Conservation (phyloP, 1,139 yeast species). For the Zygosaccharomyces pseudobailii region DNA sequence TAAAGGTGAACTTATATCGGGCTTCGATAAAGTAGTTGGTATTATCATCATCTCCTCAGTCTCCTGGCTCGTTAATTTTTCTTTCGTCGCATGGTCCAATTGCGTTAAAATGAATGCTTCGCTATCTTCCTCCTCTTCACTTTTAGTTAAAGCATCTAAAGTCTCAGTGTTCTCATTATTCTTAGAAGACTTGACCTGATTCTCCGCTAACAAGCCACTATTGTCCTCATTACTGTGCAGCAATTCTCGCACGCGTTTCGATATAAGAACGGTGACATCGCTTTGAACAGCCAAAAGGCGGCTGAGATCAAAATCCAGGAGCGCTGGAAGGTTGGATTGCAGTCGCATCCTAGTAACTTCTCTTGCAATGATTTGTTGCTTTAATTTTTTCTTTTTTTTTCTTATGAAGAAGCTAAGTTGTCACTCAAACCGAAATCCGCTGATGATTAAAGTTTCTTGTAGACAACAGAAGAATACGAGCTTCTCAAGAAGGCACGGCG, state of each 20-base stretch:
- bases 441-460: not conserved
- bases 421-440: not conserved
- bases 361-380: not conserved
- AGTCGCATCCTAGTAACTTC: slow-evolving; percentile 3
- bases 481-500: not conserved
- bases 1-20: slow-evolving; percentile 25
- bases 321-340: slow-evolving; percentile 9
- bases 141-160: too few relatives aligned
- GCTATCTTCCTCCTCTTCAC: slow-evolving; percentile 13
- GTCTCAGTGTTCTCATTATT: too few relatives aligned
- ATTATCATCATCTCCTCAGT: not conserved
- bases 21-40: slow-evolving; percentile 5
- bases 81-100: slow-evolving; percentile 12
- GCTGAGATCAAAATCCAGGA: slow-evolving; percentile 16
- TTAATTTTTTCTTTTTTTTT: not conserved
- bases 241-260: slow-evolving; percentile 10
- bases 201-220: too few relatives aligned
- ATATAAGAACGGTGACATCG: slow-evolving; percentile 18
- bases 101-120: slow-evolving; percentile 27
- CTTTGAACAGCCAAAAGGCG: slow-evolving; percentile 21
- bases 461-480: not conserved
- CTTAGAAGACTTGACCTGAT: too few relatives aligned
- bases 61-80: slow-evolving; percentile 2
- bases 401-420: too few relatives aligned
- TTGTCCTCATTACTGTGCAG: not conserved